A percentile compares a stretch with the other conserved stretches of the same genome.
Conservation (phyloP, 495 filamentous ascomycete genomes). For the Pyrenula massariospora region DNA sequence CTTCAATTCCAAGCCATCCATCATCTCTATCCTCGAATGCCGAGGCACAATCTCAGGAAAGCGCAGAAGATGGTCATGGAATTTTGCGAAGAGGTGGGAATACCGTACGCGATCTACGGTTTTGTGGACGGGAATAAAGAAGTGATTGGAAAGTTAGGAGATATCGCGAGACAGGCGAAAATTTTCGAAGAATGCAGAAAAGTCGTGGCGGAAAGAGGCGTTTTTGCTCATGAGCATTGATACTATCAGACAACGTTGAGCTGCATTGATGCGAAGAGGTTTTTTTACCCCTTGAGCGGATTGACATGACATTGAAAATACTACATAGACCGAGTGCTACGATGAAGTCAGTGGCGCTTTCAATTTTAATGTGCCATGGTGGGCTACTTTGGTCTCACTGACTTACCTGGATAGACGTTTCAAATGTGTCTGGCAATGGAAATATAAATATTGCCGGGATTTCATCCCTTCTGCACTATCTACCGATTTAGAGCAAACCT, state of each 20-base stretch:
- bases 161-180: conserved; percentile 76
- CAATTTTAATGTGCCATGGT: neutral
- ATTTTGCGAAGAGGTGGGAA: conserved; percentile 82
- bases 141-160: conserved; percentile 72
- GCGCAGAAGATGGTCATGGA: conserved; percentile 76
- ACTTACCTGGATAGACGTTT: too few relatives aligned
- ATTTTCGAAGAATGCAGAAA: conserved; percentile 82
- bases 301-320: too few relatives aligned
- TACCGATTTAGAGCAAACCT: neutral
- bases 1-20: conserved; percentile 96
- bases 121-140: conserved; percentile 88
- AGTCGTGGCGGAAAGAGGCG: conserved; percentile 32
- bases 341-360: too few relatives aligned
- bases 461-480: too few relatives aligned
- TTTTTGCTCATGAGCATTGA: conserved; percentile 21
- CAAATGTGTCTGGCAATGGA: too few relatives aligned
- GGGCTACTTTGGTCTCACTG: too few relatives aligned
- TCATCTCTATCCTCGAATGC: conserved; percentile 89
- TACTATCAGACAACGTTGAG: conserved; percentile 3
- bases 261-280: neutral
- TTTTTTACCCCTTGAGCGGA: too few relatives aligned
- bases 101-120: conserved; percentile 89
- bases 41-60: conserved; percentile 78
- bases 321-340: neutral
- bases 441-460: too few relatives aligned